Base-by-base conservation (phyloP, 495 filamentous ascomycete species). In the Lasiosphaeriaceae sp. region DNA sequence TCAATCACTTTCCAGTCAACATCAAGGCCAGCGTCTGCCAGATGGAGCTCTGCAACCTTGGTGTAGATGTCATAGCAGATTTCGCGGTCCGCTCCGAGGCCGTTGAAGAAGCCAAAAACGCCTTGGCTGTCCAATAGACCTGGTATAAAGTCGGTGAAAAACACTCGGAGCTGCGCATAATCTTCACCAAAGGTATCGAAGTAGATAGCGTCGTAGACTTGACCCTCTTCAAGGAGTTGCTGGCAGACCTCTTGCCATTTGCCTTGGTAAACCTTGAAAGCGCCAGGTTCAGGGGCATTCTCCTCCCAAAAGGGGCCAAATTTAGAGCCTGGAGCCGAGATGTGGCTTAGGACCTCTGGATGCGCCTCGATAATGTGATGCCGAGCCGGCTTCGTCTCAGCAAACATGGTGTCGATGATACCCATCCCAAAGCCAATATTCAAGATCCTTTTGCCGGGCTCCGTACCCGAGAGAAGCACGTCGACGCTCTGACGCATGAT, bases 341-440 rank as follows among this genome's bases (percentile, higher is more conserved):
- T 85, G 53, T 87, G 82, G 17, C 77, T 78, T 2, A 96, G 73
- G 6, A 98, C 90, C 39, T 82, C 83, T 1, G 90, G 86, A 62
- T 98, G 95, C 9, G 95, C 91, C 74, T 97, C 94, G 66, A 97
- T 83, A 61, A 97, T 91, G 70, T 98, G 90, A 59, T 92, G 92
- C 3, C 71, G 66, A 0, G 79, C 67, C 0, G 91, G 90, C 19
- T 70, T 74, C n/a, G 83, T 83, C 19, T 76, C 77, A 52, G 90
- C 86, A 66, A 97, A 88, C 70, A 90, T 84, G n/a, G 68, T 68
- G 63, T 98, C 94, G 35, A 97, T 84, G 46, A 98, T 97, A 16
- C 94, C 94, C 90, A 98, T 94, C 1, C 94, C 94, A 61, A 96
- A 92, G 6, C 94, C 94, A 52, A 98, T 83, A 64, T 98, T 97